These are phyloP conservation scores for Pythium phragmiticola DNA, from an alignment of 352 stramenopile species.

Conservation along the genomic window DNA sequence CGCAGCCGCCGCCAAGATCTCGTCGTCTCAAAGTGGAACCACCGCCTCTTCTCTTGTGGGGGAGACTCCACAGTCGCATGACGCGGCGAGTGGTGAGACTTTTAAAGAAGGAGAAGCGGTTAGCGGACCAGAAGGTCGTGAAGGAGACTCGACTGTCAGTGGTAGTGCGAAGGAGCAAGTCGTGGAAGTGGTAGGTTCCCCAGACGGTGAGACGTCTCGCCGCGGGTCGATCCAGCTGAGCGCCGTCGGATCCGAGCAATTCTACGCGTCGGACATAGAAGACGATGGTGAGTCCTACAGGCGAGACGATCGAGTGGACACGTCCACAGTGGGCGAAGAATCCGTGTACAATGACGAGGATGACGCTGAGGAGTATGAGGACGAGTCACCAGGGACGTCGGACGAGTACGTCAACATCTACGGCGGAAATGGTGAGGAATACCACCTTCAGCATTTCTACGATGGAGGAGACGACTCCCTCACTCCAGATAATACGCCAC, in stretches of 20 bases:
- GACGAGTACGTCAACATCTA: constrained; percentile 24
- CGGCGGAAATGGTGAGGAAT: background rate
- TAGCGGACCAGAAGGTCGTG: background rate
- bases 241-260: constrained; percentile 12
- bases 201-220: background rate
- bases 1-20: constrained; percentile 10
- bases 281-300: constrained; percentile 11
- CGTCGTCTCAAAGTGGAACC: background rate
- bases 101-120: background rate
- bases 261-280: background rate
- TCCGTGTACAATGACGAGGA: constrained; percentile 28
- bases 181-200: background rate
- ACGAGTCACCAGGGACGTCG: constrained; percentile 17
- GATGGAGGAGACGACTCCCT: constrained; percentile 16
- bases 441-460: constrained; percentile 13
- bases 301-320: constrained; percentile 24
- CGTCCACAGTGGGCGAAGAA: constrained; percentile 27
- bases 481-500: constrained; percentile 25
- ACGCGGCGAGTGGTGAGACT: background rate
- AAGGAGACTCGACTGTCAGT: background rate
- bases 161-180: background rate
- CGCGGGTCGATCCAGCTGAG: constrained; percentile 16
- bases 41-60: background rate
- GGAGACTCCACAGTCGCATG: background rate
- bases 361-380: constrained; percentile 14